These are phyloP conservation scores for Gonium pectorale DNA, from an alignment of 139 green algal genomes.

Conservation along the genomic window DNA sequence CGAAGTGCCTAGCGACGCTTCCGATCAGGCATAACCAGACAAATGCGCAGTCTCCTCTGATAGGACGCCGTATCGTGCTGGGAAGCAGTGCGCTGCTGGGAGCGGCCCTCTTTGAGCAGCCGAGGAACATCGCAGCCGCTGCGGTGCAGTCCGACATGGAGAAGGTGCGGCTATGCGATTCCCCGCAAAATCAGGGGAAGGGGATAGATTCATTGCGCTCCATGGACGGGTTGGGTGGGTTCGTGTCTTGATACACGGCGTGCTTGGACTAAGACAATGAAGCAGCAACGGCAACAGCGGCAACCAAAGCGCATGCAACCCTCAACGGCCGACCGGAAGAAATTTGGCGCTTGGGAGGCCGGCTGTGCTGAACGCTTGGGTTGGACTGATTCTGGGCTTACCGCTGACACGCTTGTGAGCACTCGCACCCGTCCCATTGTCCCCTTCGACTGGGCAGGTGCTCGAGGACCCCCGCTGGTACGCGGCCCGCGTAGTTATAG, in stretches of 20 bases:
- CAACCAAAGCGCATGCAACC: background rate
- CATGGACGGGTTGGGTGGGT: background rate
- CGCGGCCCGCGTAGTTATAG: background rate
- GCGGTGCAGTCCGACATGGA: constrained; percentile 49
- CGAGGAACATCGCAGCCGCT: constrained; percentile 39
- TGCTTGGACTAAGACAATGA: background rate
- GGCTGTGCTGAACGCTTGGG: background rate
- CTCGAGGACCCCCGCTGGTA: constrained; percentile 75
- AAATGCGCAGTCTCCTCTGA: background rate
- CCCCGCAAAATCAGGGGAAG: background rate
- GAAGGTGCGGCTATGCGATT: constrained; percentile 28
- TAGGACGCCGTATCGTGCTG: background rate
- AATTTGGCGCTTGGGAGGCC: too few species aligned
- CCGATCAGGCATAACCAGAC: background rate
- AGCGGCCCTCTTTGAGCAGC: background rate
- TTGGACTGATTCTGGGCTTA: background rate
- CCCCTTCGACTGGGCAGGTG: too few species aligned
- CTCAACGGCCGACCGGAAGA: too few species aligned
- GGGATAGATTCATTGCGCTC: background rate
- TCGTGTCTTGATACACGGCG: too few species aligned
- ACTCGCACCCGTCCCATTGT: background rate
- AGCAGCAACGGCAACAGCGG: background rate
- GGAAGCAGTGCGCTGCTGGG: constrained; percentile 19
- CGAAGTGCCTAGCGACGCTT: background rate
- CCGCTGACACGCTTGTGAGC: background rate